These are phyloP conservation scores for Kitagawia praeruptora DNA, from an alignment of 129 eudicot genomes.

Conservation along the genomic window DNA sequence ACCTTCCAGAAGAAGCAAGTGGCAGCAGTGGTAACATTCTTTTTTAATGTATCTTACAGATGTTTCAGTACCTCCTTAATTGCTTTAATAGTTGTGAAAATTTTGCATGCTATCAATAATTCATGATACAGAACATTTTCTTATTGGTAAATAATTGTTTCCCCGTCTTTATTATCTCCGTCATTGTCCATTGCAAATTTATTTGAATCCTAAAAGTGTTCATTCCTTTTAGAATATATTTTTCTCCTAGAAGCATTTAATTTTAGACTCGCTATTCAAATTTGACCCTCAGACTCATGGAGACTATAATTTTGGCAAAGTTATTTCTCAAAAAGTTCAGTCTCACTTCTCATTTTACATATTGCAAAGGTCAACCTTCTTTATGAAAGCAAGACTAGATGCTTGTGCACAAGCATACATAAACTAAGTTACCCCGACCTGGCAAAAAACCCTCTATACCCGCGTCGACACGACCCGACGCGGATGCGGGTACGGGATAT, in stretches of 20 bases:
- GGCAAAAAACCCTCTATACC: too few relatives aligned
- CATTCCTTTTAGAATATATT: background rate
- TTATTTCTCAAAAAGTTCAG: background rate
- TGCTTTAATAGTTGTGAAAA: background rate
- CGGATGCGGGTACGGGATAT: too few relatives aligned
- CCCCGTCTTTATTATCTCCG: background rate
- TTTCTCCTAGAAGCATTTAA: background rate
- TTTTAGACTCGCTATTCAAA: too few relatives aligned
- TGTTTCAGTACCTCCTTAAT: background rate
- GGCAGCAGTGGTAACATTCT: conserved; percentile 56
- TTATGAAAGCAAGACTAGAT: background rate
- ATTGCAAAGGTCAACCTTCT: too few relatives aligned
- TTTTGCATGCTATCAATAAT: background rate
- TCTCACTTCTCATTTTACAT: background rate
- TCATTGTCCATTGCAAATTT: background rate
- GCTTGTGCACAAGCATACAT: background rate
- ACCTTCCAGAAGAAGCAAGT: conserved; percentile 97
- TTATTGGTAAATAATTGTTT: background rate
- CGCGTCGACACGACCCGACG: too few relatives aligned
- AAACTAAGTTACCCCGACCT: too few relatives aligned
- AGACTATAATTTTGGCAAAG: background rate
- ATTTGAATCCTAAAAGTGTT: background rate
- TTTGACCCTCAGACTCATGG: background rate
- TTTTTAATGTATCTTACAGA: background rate
- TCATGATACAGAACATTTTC: background rate